Evolutionary conservation across 2,329 filamentous ascomycete species (phyloP), one percentile per base, ranked within the genome.

Genomic region (Rutstroemia sydowiana): DNA sequence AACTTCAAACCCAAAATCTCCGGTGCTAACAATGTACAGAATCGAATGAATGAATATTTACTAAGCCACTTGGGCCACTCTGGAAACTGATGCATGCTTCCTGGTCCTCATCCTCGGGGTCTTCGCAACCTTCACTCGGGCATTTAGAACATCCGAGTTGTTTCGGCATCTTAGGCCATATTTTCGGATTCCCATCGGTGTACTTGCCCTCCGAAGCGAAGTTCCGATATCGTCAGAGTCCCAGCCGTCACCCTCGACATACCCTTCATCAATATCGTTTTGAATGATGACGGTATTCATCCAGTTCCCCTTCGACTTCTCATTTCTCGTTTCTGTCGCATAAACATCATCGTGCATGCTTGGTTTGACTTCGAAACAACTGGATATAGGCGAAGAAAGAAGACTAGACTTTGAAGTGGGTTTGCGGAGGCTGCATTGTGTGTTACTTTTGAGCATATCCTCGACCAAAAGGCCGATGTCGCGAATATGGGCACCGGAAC

Each of bases 391-490:
- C 5, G 39, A 21, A 41, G 39, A 13, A 30, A 23, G 5, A 31
- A 42, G 14, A 14, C n/a, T 23, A 9, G 10, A 5, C 43, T 37
- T 36, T 2, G 41, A 51, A 18, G 48, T 11, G 3, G 47, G 36
- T 13, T 36, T 45, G 31, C 28, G 47, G 10, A 53, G 18, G 23
- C 20, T 23, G 31, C 55, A 57, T 41, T 57, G 55, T 7, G 47
- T 49, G 23, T 51, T 48, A 6, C 48, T 48, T 14, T 18, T 31
- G 16, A 56, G 31, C 54, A 57, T 57, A n/a, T 56, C 46, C n/a
- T 54, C 51, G n/a, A 57, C 51, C 4, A 57, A 31, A 3, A 31
- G 39, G 8, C 42, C 44, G 36, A 57, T 56, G 30, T 55, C 53
- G n/a, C 48, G 50, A 23, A 54, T 41, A 9, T 57, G 55, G 11